Evolutionary conservation across 2,329 filamentous ascomycete species (phyloP), one percentile per base, ranked within the genome.

Genomic region (Hymenoscyphus occultus): DNA sequence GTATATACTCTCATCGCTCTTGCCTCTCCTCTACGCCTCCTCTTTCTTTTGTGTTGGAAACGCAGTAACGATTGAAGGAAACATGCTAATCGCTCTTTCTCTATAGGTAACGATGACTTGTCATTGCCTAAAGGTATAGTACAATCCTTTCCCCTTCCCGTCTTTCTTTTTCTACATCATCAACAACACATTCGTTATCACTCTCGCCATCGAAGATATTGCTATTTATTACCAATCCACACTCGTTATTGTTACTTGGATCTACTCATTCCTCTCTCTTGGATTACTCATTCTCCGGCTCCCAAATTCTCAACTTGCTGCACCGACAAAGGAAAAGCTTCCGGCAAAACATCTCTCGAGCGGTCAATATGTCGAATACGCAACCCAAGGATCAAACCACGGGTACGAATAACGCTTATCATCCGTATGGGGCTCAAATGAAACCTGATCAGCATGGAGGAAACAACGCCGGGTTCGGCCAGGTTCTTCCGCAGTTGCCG

Each of bases 111-210:
- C 69, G 86, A 89, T 72, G 86, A 89, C 70, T 76, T 89, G 69
- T 88, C 85, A 59, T 79, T 89, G 22, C 86, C 86, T 35, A 89
- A 89, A 79, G 86, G 85, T 87, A 81, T 63, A 28, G 19, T 58
- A 5, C 40, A 35, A 16, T 22, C 28, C 32, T 60, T 61, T 22
- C 67, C 58, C 60, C 10, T 54, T 13, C 28, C 42, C 39, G 28
- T 16, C 7, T 59, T 40, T 22, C 5, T 12, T 51, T 16, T 3
- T 28, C 45, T 28, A 51, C 45, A 51, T 51, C 45, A 16, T 48
- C 42, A 48, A 48, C 42, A 51, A 6, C 45, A 51, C 45, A 22
- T 51, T 51, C 45, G 45, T 12, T 22, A 51, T 12, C 9, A 35
- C 9, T 35, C 35, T 51, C 45, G n/a, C 6, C 19, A 51, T 51